Percentiles rank a stretch among this genome's conserved stretches.
phyloP scores from a whole-genome alignment of 148 eudicot genomes.

The Euryodendron excelsum region DNA sequence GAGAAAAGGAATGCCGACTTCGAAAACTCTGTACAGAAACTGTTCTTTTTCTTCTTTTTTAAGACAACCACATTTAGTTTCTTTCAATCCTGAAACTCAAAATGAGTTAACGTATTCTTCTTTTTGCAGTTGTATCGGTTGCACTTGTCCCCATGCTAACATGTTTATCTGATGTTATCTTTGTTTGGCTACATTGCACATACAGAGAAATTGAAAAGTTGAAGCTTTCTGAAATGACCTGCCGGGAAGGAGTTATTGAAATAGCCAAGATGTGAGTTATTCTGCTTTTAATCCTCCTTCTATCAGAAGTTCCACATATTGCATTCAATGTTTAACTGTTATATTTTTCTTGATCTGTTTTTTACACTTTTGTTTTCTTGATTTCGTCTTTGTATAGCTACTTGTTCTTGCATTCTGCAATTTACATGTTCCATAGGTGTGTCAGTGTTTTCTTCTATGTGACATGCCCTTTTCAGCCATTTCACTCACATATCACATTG shows the following conservation, averaged over 20 bases:
- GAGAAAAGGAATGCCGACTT: neutral
- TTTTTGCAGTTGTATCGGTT: neutral
- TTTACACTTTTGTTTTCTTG: neutral
- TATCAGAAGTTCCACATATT: neutral
- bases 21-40: neutral
- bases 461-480: neutral
- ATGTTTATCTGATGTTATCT: neutral
- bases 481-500: too few relatives aligned
- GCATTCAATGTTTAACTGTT: neutral
- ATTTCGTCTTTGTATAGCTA: neutral
- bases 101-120: too few relatives aligned
- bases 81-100: too few relatives aligned
- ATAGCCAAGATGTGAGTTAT: conserved; percentile 90
- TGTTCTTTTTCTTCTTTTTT: neutral
- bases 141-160: neutral
- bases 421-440: neutral
- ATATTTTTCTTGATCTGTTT: neutral
- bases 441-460: neutral
- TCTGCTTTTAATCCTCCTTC: neutral
- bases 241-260: conserved; percentile 91
- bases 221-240: conserved; percentile 95
- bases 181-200: conserved; percentile 3
- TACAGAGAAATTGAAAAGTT: conserved; percentile 86
- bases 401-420: neutral
- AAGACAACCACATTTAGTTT: too few relatives aligned